Base-by-base conservation (phyloP, 192 early-diverging fungal genomes). In the Rhizoclosmatium globosum region DNA sequence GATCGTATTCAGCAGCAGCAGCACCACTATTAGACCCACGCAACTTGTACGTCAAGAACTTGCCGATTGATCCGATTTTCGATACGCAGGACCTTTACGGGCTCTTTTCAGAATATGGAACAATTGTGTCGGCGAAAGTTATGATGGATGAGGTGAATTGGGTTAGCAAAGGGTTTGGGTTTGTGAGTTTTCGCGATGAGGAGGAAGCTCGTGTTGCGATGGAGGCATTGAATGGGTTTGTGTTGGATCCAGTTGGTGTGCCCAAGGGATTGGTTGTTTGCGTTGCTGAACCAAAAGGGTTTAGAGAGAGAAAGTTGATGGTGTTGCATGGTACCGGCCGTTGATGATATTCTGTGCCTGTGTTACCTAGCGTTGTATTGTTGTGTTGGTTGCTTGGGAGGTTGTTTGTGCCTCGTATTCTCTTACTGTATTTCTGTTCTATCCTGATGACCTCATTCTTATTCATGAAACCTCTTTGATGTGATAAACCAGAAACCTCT, bases 31-130 rank as follows among this genome's bases (percentile, higher is more conserved):
- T 88, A 4, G 87, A 88, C 68, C 68, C 53, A 23, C 81, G 78
- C 44, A 88, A 88, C 76, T 76, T 88, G 56, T 88, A 86, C 82
- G 71, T 88, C 77, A 88, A 88, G 76, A 87, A 88, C 74, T 79
- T 88, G 21, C 73, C 73, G 9, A 74, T 74, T n/a, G 83, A 83
- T 19, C 81, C 83, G 3, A 80, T 74, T 60, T 62, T 88, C 66
- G 80, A 81, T 73, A 85, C 85, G 47, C 61, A 79, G 31, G 87
- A 86, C 57, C 80, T 88, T 0, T 86, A 83, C 76, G 71, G 80
- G 46, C 61, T 86, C 47, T 88, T 88, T 73, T 73, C 81, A 42
- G 15, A 21, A 39, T 88, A 80, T 69, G 87, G 87, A 44, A 77
- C 78, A 13, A 85, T 88, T 62, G 67, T 83, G 9, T 83, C 81